A percentile compares a stretch with the other conserved stretches of the same genome.
Conservation (phyloP, 306 rosid species). For the Vicia sativa region DNA sequence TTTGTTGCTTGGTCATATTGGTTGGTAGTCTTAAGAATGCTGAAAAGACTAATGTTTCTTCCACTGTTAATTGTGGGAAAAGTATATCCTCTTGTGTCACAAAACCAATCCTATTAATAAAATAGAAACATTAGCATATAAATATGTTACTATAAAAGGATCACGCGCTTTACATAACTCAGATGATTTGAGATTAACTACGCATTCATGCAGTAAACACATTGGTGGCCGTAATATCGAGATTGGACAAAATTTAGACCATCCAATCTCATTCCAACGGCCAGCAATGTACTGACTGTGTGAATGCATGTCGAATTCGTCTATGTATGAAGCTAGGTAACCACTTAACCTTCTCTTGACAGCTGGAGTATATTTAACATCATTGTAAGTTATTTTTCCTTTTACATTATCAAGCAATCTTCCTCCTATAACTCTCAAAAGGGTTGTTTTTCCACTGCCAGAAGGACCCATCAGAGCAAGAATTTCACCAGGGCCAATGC, state of each 20-base stretch:
- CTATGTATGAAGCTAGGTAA: constrained; percentile 25
- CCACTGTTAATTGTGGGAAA: constrained; percentile 84
- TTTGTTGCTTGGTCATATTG: constrained; percentile 69
- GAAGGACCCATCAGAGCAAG: constrained; percentile 99
- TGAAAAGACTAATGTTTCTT: constrained; percentile 82
- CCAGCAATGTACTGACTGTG: neutral
- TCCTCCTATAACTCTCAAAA: constrained; percentile 85
- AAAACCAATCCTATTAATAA: constrained; percentile 75
- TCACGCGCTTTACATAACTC: neutral
- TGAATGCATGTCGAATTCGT: neutral
- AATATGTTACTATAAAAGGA: constrained; percentile 26
- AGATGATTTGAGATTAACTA: neutral
- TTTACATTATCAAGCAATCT: constrained; percentile 70
- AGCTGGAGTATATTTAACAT: constrained; percentile 62
- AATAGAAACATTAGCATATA: constrained; percentile 3
- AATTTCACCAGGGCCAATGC: constrained; percentile 92
- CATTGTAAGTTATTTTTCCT: constrained; percentile 82
- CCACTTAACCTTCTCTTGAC: constrained; percentile 81
- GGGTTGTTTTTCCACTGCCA: constrained; percentile 95
- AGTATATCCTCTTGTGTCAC: constrained; percentile 95
- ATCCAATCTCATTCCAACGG: neutral
- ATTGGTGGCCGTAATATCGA: neutral
- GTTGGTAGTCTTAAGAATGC: constrained; percentile 81
- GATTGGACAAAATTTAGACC: neutral
- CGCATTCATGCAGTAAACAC: neutral